A percentile compares a stretch with the other conserved stretches of the same genome.
These are phyloP conservation scores for Heterobasidion occidentale DNA, from an alignment of 1,284 basidiomycete genomes.

Conservation along the genomic window DNA sequence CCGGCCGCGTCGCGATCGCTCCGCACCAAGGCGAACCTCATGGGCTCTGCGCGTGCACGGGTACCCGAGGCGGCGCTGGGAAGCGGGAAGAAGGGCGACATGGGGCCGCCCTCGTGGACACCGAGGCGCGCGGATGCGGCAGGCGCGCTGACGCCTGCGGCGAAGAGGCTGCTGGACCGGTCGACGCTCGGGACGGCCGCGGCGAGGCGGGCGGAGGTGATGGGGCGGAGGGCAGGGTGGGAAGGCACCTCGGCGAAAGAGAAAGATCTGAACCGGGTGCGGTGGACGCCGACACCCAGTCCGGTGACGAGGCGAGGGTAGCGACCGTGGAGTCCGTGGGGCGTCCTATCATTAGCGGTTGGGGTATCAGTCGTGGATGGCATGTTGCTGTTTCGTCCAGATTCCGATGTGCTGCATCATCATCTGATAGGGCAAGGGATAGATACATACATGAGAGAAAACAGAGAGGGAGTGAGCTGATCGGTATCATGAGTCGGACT, in stretches of 20 bases:
- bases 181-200: slow-evolving; percentile 56
- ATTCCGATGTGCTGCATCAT: too few relatives aligned
- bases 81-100: slow-evolving; percentile 31
- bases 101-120: slow-evolving; percentile 69
- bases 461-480: slow-evolving; percentile 1
- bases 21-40: slow-evolving; percentile 57
- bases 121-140: slow-evolving; percentile 55
- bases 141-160: slow-evolving; percentile 78
- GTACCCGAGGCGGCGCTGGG: slow-evolving; percentile 7
- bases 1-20: slow-evolving; percentile 64
- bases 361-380: not conserved
- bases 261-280: slow-evolving; percentile 52
- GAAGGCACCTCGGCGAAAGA: slow-evolving; percentile 35
- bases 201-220: slow-evolving; percentile 57
- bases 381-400: too few relatives aligned
- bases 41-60: slow-evolving; percentile 26
- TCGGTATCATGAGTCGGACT: slow-evolving; percentile 22
- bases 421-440: not conserved
- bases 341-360: not conserved
- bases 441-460: not conserved
- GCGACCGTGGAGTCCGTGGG: slow-evolving; percentile 1
- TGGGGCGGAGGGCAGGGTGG: slow-evolving; percentile 59
- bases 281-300: slow-evolving; percentile 78
- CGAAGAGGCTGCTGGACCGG: slow-evolving; percentile 62
- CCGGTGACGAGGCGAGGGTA: slow-evolving; percentile 24